Conservation (phyloP, 129 eudicot species). For the Silybum marianum region DNA sequence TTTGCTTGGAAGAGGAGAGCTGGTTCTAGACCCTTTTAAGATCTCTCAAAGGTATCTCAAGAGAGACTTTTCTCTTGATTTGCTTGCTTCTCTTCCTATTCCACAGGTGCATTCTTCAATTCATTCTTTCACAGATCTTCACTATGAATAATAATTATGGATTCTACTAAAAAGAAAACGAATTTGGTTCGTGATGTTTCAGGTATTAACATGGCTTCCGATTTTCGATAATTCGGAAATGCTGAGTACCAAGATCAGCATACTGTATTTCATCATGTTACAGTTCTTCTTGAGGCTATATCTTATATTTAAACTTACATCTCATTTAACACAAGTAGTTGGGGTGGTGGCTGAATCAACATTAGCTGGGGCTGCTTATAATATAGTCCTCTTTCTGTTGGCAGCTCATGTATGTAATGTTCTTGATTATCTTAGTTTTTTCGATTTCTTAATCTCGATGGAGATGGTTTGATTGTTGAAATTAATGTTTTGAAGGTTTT, state of each 20-base stretch:
- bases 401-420: conserved; percentile 71
- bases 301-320: conserved; percentile 62
- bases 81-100: conserved; percentile 75
- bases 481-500: conserved; percentile 43
- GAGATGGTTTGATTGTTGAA: not conserved
- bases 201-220: conserved; percentile 69
- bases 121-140: not conserved
- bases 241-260: conserved; percentile 50
- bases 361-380: conserved; percentile 77
- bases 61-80: conserved; percentile 59
- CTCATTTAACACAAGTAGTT: conserved; percentile 57
- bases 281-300: conserved; percentile 66
- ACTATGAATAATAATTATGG: not conserved
- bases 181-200: conserved; percentile 13
- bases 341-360: conserved; percentile 74
- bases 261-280: conserved; percentile 50
- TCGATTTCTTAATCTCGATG: not conserved
- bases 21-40: conserved; percentile 66
- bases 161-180: not conserved
- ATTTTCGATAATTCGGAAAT: conserved; percentile 51
- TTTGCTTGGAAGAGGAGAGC: conserved; percentile 77
- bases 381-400: conserved; percentile 63
- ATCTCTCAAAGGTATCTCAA: conserved; percentile 60
- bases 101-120: conserved; percentile 59
- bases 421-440: conserved; percentile 18